Percentiles rank a stretch among this genome's conserved stretches.
These are phyloP conservation scores for Apiotrichum laibachii DNA, from an alignment of 1,284 basidiomycete species.

Conservation along the genomic window DNA sequence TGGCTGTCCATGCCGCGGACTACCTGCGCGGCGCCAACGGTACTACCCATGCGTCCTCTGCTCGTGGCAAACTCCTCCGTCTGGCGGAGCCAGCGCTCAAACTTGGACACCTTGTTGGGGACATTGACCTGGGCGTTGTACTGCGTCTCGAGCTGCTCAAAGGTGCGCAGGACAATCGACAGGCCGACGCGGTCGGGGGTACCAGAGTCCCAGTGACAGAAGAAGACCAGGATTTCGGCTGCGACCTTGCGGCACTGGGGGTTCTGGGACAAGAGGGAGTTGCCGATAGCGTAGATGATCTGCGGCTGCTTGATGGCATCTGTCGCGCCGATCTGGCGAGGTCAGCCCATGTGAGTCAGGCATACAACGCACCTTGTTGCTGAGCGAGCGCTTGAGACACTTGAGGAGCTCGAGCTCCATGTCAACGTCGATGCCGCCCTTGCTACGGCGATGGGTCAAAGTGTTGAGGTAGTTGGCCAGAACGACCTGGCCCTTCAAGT, in stretches of 20 bases:
- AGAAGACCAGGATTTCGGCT: constrained; percentile 65
- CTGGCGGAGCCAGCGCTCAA: constrained; percentile 86
- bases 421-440: constrained; percentile 64
- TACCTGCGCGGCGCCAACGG: constrained; percentile 91
- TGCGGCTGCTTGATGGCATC: constrained; percentile 76
- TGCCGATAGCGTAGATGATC: constrained; percentile 77
- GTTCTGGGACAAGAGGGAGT: constrained; percentile 79
- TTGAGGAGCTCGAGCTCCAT: constrained; percentile 89
- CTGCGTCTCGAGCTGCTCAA: constrained; percentile 49
- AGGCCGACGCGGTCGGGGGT: constrained; percentile 51
- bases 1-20: constrained; percentile 55
- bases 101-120: constrained; percentile 65
- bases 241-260: constrained; percentile 76
- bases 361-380: constrained; percentile 61
- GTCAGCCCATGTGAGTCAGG: constrained; percentile 10
- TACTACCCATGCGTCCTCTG: constrained; percentile 88
- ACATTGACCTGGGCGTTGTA: constrained; percentile 35
- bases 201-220: constrained; percentile 52
- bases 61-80: constrained; percentile 76
- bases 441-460: constrained; percentile 53
- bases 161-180: constrained; percentile 53
- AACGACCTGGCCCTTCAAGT: constrained; percentile 76
- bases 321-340: constrained; percentile 63
- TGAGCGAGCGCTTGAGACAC: constrained; percentile 80
- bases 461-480: constrained; percentile 75